Evolutionary conservation across 2,329 filamentous ascomycete genomes (phyloP).

Genomic region (Paraphaeosphaeria sporulosa): DNA sequence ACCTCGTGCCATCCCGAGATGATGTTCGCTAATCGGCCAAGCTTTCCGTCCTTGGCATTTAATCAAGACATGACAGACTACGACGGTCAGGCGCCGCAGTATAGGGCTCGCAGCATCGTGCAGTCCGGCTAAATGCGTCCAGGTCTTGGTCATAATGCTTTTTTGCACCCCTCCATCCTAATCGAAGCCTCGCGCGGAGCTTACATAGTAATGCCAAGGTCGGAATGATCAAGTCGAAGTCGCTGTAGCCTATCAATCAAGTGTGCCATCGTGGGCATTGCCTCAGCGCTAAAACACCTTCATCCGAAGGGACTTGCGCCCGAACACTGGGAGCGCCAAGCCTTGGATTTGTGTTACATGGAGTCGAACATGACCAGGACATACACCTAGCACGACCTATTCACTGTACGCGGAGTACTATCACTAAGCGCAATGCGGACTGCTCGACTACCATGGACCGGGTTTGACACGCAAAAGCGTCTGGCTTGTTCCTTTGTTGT

Average conservation of each 20-base stretch:
- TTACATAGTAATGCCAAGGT: constrained; percentile 18
- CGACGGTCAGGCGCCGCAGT: constrained; percentile 20
- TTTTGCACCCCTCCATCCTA: constrained; percentile 14
- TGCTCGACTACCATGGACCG: constrained; percentile 12
- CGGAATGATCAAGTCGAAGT: background rate
- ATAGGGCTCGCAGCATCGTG: constrained; percentile 19
- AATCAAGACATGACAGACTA: constrained; percentile 18
- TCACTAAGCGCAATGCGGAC: constrained; percentile 14
- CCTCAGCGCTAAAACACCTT: background rate
- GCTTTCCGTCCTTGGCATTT: constrained; percentile 6
- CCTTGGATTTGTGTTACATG: background rate
- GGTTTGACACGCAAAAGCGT: background rate
- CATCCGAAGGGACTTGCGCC: background rate
- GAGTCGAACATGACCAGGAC: background rate
- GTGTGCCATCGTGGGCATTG: background rate
- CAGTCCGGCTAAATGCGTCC: constrained; percentile 39
- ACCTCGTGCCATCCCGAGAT: background rate
- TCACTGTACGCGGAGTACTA: too few relatives aligned
- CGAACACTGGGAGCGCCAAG: background rate
- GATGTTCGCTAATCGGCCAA: constrained; percentile 5
- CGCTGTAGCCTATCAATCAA: background rate
- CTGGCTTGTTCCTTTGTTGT: background rate
- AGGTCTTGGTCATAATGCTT: constrained; percentile 28
- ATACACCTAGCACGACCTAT: background rate
- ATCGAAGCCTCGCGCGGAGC: constrained; percentile 14